Percentiles rank a stretch among this genome's conserved stretches.
These are phyloP conservation scores for Phytophthora nicotianae DNA, from an alignment of 352 stramenopile species.

Conservation along the genomic window DNA sequence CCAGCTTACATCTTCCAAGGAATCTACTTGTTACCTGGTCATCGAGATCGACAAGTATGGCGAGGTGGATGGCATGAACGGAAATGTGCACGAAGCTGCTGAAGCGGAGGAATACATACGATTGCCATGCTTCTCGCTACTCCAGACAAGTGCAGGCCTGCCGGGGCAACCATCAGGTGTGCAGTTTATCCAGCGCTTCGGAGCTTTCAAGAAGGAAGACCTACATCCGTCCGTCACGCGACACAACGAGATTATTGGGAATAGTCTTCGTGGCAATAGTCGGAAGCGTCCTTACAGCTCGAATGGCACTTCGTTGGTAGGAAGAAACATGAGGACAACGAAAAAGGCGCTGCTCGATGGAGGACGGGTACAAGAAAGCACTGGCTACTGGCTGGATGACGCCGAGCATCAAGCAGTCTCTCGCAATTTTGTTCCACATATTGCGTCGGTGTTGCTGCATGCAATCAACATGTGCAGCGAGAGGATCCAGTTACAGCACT, in stretches of 20 bases:
- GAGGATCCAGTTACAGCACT: conserved; percentile 87
- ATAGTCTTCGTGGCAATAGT: conserved; percentile 28
- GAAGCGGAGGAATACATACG: conserved; percentile 74
- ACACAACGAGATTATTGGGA: conserved; percentile 46
- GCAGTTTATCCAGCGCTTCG: conserved; percentile 87
- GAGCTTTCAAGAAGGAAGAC: conserved; percentile 79
- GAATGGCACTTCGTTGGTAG: conserved; percentile 19
- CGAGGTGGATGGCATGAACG: conserved; percentile 66
- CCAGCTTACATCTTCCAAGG: conserved; percentile 82
- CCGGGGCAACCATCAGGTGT: conserved; percentile 69
- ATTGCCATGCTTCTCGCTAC: conserved; percentile 80
- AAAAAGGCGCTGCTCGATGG: conserved; percentile 43
- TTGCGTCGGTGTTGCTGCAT: conserved; percentile 78
- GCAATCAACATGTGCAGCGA: conserved; percentile 87
- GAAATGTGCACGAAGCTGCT: conserved; percentile 51
- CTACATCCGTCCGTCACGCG: conserved; percentile 64
- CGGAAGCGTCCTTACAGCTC: conserved; percentile 45
- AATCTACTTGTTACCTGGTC: conserved; percentile 84
- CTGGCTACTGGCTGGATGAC: conserved; percentile 39
- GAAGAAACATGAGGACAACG: conserved; percentile 24
- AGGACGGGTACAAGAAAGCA: conserved; percentile 33
- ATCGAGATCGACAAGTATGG: conserved; percentile 88
- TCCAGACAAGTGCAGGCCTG: conserved; percentile 70
- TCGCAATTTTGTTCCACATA: conserved; percentile 61
- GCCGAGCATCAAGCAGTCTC: conserved; percentile 23